A percentile compares a stretch with the other conserved stretches of the same genome.
These are phyloP conservation scores for Verticillium dahliae DNA, from an alignment of 2,329 filamentous ascomycete species.

Conservation along the genomic window DNA sequence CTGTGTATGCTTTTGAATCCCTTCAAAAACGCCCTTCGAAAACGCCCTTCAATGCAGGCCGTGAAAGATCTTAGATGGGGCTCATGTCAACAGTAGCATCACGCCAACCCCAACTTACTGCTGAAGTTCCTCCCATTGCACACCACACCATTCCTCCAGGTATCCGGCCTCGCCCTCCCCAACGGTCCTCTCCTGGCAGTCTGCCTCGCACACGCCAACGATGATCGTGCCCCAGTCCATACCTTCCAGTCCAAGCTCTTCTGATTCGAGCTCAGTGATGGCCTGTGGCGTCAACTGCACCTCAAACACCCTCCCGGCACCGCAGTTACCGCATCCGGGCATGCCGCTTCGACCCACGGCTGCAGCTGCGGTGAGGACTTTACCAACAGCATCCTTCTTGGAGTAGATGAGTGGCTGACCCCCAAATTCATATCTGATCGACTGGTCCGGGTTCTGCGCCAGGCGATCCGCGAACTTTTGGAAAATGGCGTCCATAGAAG, in stretches of 20 bases:
- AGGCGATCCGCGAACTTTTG: constrained; percentile 75
- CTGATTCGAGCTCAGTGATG: constrained; percentile 77
- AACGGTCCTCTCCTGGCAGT: constrained; percentile 62
- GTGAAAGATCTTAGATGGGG: not conserved
- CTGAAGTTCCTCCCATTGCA: constrained; percentile 86
- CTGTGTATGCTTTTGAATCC: not conserved
- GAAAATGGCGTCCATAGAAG: constrained; percentile 66
- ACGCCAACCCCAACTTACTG: constrained; percentile 16
- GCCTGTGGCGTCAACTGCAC: constrained; percentile 87
- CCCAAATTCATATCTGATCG: constrained; percentile 72
- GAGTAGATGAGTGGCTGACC: constrained; percentile 75
- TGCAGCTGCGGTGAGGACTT: constrained; percentile 39
- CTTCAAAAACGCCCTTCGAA: not conserved
- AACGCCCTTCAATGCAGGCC: not conserved
- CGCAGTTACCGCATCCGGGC: constrained; percentile 72
- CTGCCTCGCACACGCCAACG: constrained; percentile 72
- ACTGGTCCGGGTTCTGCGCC: constrained; percentile 75
- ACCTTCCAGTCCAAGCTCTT: constrained; percentile 62
- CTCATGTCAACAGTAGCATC: not conserved
- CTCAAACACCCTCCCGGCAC: constrained; percentile 73
- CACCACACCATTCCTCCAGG: constrained; percentile 92
- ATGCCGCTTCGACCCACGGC: constrained; percentile 37
- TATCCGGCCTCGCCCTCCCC: constrained; percentile 64
- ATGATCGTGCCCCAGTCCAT: constrained; percentile 99
- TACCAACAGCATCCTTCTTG: constrained; percentile 67